These are phyloP conservation scores for Epichloe sylvatica DNA, from an alignment of 2,329 filamentous ascomycete genomes.

Conservation along the genomic window DNA sequence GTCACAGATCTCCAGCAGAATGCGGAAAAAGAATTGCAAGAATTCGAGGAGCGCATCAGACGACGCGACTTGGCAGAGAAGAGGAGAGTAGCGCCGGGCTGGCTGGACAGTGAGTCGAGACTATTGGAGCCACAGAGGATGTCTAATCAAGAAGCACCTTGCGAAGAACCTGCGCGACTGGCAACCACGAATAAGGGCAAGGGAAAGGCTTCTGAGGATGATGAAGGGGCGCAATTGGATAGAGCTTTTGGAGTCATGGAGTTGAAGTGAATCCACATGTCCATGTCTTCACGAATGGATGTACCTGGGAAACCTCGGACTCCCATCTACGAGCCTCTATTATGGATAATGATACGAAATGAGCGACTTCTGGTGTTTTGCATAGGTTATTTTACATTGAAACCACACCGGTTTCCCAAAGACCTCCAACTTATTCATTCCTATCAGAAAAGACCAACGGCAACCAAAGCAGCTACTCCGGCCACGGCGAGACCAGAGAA, in stretches of 20 bases:
- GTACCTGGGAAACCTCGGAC: too few species aligned
- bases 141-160: slow-evolving; percentile 15
- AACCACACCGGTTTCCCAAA: too few species aligned
- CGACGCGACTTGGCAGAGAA: slow-evolving; percentile 65
- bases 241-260: slow-evolving; percentile 40
- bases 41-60: slow-evolving; percentile 54
- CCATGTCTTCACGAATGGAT: too few species aligned
- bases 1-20: slow-evolving; percentile 54
- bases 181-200: slow-evolving; percentile 7
- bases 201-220: slow-evolving; percentile 13
- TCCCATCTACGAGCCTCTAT: background rate
- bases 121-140: slow-evolving; percentile 54
- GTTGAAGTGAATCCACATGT: slow-evolving; percentile 13
- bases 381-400: too few species aligned
- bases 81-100: slow-evolving; percentile 63
- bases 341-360: background rate
- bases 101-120: slow-evolving; percentile 60
- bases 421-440: too few species aligned
- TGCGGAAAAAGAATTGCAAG: slow-evolving; percentile 50
- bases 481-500: slow-evolving; percentile 4
- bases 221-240: slow-evolving; percentile 43
- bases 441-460: slow-evolving; percentile 9
- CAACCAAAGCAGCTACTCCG: slow-evolving; percentile 5
- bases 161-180: background rate
- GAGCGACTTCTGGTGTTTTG: background rate